Evolutionary conservation across 306 rosid species (phyloP).

Genomic region (Arachis stenosperma): DNA sequence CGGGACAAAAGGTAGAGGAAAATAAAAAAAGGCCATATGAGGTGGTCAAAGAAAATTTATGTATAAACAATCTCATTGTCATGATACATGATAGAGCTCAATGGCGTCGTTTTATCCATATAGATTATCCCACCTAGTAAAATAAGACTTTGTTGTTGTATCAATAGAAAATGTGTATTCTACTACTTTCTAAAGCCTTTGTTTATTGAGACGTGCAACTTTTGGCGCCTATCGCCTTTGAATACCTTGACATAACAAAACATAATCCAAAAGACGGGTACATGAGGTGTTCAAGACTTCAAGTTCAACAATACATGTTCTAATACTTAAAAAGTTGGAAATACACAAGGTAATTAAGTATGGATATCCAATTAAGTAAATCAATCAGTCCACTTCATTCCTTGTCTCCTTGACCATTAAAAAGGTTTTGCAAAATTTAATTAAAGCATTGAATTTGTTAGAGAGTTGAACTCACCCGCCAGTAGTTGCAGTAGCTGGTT

Average conservation of each 20-base stretch:
- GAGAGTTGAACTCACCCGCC: slow-evolving; percentile 79
- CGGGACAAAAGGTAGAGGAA: too few species aligned
- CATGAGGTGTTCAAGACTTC: slow-evolving; percentile 16
- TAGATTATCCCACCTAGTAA: too few species aligned
- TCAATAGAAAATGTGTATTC: too few species aligned
- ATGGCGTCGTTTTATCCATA: too few species aligned
- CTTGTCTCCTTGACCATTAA: slow-evolving; percentile 29
- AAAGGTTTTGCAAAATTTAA: slow-evolving; percentile 10
- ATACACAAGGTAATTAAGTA: slow-evolving; percentile 18
- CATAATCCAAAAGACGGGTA: slow-evolving; percentile 28
- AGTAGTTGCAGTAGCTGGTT: slow-evolving; percentile 97
- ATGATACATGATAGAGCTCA: too few species aligned
- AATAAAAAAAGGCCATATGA: too few species aligned
- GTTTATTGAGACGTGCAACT: too few species aligned
- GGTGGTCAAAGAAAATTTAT: too few species aligned
- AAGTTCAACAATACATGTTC: slow-evolving; percentile 5
- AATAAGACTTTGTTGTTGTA: too few species aligned
- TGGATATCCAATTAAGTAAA: slow-evolving; percentile 25
- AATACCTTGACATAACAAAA: neutral
- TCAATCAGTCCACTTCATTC: slow-evolving; percentile 26
- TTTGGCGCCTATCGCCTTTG: too few species aligned
- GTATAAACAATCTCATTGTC: too few species aligned
- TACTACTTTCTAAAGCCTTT: too few species aligned
- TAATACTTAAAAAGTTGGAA: slow-evolving; percentile 20
- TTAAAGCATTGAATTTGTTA: slow-evolving; percentile 32